A percentile compares a stretch with the other conserved stretches of the same genome.
These are phyloP conservation scores for Globisporangium echinulatum DNA, from an alignment of 352 stramenopile genomes.

Conservation along the genomic window DNA sequence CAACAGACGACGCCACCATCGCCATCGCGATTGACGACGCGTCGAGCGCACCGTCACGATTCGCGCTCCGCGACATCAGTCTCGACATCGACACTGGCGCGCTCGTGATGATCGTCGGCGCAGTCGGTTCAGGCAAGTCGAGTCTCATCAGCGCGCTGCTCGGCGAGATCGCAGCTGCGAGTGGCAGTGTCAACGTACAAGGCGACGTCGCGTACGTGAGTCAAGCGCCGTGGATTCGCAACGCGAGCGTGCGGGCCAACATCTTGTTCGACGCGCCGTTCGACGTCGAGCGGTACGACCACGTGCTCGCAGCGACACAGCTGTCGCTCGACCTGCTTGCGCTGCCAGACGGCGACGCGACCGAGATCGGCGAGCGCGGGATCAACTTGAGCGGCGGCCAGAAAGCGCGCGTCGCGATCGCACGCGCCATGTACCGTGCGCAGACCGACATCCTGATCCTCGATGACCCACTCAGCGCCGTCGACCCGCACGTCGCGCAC, in stretches of 20 bases:
- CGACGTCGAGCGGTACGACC: conserved; percentile 25
- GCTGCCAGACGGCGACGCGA: conserved; percentile 49
- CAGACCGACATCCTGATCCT: conserved; percentile 89
- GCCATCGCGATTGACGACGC: neutral
- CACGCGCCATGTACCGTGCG: conserved; percentile 87
- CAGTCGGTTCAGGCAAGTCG: conserved; percentile 44
- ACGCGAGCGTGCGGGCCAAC: conserved; percentile 87
- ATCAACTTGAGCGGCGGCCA: conserved; percentile 60
- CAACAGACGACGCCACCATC: neutral
- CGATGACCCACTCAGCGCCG: conserved; percentile 91
- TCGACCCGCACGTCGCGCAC: conserved; percentile 93
- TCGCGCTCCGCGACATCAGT: conserved; percentile 27
- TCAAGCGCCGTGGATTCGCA: conserved; percentile 91
- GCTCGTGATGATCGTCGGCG: conserved; percentile 47
- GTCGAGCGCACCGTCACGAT: conserved; percentile 5
- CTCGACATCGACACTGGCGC: conserved; percentile 54
- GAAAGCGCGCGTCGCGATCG: conserved; percentile 79
- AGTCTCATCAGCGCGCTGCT: conserved; percentile 47
- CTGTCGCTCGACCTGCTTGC: conserved; percentile 32
- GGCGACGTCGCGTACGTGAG: conserved; percentile 68
- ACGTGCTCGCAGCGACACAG: conserved; percentile 29
- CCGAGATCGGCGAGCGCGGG: conserved; percentile 52
- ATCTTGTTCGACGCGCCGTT: conserved; percentile 74
- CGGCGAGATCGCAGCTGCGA: conserved; percentile 32
- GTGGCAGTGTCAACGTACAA: conserved; percentile 16